Percentiles rank a stretch among this genome's conserved stretches.
phyloP scores from a whole-genome alignment of 306 rosid species.

The Prunus mira region DNA sequence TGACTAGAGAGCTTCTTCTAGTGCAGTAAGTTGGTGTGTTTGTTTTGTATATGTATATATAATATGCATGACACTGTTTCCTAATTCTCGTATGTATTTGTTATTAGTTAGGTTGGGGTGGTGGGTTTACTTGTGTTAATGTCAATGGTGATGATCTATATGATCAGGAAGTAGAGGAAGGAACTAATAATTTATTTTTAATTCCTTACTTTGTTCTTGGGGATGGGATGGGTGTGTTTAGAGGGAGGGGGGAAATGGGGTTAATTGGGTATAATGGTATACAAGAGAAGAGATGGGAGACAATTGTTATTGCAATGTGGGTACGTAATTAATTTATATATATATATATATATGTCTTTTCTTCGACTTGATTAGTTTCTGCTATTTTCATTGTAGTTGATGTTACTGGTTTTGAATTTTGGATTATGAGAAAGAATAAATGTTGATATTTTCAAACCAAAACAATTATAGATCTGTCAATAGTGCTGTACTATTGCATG shows the following conservation, averaged over 20 bases:
- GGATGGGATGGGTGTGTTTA: constrained; percentile 1
- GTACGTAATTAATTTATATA: constrained; percentile 10
- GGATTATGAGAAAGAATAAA: not conserved
- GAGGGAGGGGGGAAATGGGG: constrained; percentile 18
- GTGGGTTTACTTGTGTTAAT: constrained; percentile 33
- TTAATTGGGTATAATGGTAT: constrained; percentile 42
- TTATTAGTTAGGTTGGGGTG: constrained; percentile 22
- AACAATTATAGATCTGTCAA: too few species aligned
- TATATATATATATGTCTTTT: constrained; percentile 11
- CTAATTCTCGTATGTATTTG: constrained; percentile 29
- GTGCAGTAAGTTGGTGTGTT: constrained; percentile 41
- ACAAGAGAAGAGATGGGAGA: constrained; percentile 38
- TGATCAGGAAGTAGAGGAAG: constrained; percentile 11
- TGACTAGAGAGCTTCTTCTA: constrained; percentile 13
- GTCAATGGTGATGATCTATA: not conserved
- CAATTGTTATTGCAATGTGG: constrained; percentile 30
- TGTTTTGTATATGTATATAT: constrained; percentile 39
- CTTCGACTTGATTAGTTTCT: not conserved
- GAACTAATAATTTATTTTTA: constrained; percentile 38
- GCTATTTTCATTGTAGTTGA: not conserved
- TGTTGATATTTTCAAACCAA: not conserved
- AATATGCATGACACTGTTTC: constrained; percentile 34
- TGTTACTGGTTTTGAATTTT: not conserved
- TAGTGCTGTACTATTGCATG: too few species aligned
- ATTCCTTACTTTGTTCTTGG: constrained; percentile 4